Conservation (phyloP, 768 basidiomycete genomes). For the Rhizopogon salebrosus region DNA sequence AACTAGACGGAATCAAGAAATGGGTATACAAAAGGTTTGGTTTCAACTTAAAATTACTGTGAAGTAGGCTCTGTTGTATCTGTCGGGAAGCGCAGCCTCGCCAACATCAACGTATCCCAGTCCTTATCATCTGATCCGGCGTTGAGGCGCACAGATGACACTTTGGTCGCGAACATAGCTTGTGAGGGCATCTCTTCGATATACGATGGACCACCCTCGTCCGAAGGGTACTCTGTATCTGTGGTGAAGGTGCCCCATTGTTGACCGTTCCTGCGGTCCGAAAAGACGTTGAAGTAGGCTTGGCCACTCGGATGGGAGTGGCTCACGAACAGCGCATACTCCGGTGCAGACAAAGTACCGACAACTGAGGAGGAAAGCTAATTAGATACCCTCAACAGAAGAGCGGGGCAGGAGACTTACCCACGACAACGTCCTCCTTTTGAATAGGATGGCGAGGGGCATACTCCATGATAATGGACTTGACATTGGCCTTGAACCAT, state of each 20-base stretch:
- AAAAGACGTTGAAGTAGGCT: conserved; percentile 69
- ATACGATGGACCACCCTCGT: conserved; percentile 42
- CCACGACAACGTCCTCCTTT: conserved; percentile 56
- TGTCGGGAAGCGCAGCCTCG: conserved; percentile 61
- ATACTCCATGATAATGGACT: conserved; percentile 1
- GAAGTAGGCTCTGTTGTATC: conserved; percentile 56
- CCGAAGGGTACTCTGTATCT: conserved; percentile 40
- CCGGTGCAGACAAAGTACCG: conserved; percentile 63
- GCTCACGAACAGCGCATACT: conserved; percentile 74
- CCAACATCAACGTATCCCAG: conserved; percentile 60
- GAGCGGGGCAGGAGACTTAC: conserved; percentile 9
- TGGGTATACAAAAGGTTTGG: no score
- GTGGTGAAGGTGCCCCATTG: conserved; percentile 75
- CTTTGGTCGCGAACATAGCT: conserved; percentile 43
- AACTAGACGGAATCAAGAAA: neutral
- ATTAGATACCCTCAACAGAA: neutral
- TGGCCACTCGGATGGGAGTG: conserved; percentile 61
- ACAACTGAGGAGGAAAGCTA: conserved; percentile 38
- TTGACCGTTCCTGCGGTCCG: conserved; percentile 41
- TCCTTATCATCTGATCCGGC: neutral
- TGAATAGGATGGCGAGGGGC: conserved; percentile 36
- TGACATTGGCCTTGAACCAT: conserved; percentile 3
- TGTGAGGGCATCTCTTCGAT: conserved; percentile 31
- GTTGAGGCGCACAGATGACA: conserved; percentile 36
- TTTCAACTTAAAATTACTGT: neutral